Percentiles rank a stretch among this genome's conserved stretches.
Conservation (phyloP, 2,329 filamentous ascomycete species). For the Diplodia scrobiculata region DNA sequence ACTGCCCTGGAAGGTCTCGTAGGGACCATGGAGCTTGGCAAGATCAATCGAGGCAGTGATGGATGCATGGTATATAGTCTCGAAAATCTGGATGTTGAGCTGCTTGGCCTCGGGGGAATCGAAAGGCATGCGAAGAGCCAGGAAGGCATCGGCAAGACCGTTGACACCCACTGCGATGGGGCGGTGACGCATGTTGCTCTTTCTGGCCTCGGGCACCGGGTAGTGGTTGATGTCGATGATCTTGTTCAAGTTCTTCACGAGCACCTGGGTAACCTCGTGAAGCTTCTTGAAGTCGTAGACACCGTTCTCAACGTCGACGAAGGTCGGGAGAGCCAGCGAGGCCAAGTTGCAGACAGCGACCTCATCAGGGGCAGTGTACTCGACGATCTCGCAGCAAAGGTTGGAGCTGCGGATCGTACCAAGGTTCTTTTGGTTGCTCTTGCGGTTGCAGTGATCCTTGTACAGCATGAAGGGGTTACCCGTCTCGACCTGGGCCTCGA, state of each 20-base stretch:
- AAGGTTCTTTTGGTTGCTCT: constrained; percentile 99
- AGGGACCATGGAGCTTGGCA: constrained; percentile 79
- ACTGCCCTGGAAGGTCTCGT: constrained; percentile 88
- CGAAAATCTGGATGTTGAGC: constrained; percentile 97
- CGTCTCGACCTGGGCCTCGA: constrained; percentile 98
- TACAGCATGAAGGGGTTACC: constrained; percentile 99
- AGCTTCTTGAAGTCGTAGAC: constrained; percentile 95
- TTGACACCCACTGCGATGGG: constrained; percentile 96
- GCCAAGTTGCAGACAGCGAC: constrained; percentile 98
- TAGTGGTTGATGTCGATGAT: constrained; percentile 99
- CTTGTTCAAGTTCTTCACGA: constrained; percentile 94
- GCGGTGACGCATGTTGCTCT: constrained; percentile 96
- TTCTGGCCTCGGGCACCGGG: constrained; percentile 88
- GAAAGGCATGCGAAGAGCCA: constrained; percentile 93
- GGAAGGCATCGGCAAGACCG: constrained; percentile 96
- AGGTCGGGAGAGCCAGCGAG: constrained; percentile 87
- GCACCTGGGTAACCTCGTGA: constrained; percentile 88
- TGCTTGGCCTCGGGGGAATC: constrained; percentile 92
- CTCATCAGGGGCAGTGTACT: constrained; percentile 96
- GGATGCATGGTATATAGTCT: constrained; percentile 97
- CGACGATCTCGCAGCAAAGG: constrained; percentile 96
- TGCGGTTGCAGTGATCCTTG: constrained; percentile 97
- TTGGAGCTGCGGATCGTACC: constrained; percentile 98
- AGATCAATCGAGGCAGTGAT: constrained; percentile 86
- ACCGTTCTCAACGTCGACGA: constrained; percentile 80